A percentile compares a stretch with the other conserved stretches of the same genome.
Evolutionary conservation across 345 rosid species (phyloP).

Genomic region (Streptanthus diversifolius): DNA sequence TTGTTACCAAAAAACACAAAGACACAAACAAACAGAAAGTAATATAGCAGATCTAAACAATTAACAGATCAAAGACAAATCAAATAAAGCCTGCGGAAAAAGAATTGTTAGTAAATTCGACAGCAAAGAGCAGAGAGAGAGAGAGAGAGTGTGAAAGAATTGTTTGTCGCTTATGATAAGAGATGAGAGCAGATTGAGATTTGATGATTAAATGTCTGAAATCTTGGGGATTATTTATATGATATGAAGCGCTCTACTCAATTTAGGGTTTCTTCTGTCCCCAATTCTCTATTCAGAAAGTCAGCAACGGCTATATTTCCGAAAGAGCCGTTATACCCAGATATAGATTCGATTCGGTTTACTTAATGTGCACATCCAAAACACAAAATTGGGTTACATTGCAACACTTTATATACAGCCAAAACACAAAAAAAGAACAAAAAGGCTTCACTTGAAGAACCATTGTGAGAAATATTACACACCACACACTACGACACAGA

Average conservation of each 20-base stretch:
- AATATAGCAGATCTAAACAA: background rate
- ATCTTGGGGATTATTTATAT: background rate
- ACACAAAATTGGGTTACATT: background rate
- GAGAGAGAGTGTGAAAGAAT: background rate
- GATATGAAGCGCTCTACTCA: background rate
- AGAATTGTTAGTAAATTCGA: background rate
- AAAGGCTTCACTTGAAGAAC: background rate
- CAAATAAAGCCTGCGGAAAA: background rate
- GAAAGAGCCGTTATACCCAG: slow-evolving; percentile 19
- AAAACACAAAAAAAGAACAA: background rate
- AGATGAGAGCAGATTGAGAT: background rate
- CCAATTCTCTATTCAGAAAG: slow-evolving; percentile 3
- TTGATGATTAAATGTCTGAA: background rate
- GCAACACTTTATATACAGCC: background rate
- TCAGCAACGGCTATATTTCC: slow-evolving; percentile 19
- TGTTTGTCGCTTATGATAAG: slow-evolving; percentile 1
- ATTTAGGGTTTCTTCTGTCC: slow-evolving; percentile 6
- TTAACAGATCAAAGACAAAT: background rate
- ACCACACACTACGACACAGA: background rate
- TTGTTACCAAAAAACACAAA: slow-evolving; percentile 9
- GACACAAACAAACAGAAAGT: background rate
- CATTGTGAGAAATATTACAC: background rate
- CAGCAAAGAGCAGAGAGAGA: background rate
- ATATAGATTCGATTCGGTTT: background rate
- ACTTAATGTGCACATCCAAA: background rate